Conservation (phyloP, 2,329 filamentous ascomycete species). For the Trichoderma sp. region DNA sequence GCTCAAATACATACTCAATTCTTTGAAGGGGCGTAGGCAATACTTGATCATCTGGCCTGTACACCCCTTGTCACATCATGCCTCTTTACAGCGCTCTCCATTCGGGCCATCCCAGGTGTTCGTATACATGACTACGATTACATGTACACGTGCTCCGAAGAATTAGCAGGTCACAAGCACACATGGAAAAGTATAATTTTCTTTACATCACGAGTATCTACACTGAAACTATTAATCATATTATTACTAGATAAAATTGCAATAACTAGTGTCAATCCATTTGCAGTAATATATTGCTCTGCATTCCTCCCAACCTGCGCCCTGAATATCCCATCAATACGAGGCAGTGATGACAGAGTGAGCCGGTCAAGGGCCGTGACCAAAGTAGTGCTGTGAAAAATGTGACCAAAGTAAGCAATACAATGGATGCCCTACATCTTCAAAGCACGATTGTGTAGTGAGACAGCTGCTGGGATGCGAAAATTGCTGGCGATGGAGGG, state of each 20-base stretch:
- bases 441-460: not conserved
- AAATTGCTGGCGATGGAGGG: not conserved
- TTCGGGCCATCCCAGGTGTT: not conserved
- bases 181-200: slow-evolving; percentile 8
- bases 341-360: not conserved
- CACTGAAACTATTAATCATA: not conserved
- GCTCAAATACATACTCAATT: not conserved
- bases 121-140: not conserved
- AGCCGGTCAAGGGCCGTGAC: not conserved
- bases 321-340: not conserved
- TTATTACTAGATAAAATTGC: not conserved
- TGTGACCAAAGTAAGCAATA: not conserved
- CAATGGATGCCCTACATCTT: not conserved
- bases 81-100: not conserved
- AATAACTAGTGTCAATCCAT: not conserved
- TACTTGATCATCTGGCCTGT: not conserved
- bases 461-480: not conserved
- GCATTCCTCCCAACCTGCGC: not conserved
- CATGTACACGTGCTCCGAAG: not conserved
- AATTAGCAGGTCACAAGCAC: slow-evolving; percentile 7
- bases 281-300: not conserved
- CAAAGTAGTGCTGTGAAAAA: not conserved
- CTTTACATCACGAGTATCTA: not conserved
- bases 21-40: not conserved
- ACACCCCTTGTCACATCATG: not conserved